These are phyloP conservation scores for Entomortierella chlamydospora DNA, from an alignment of 192 early-diverging fungal genomes.

Conservation along the genomic window DNA sequence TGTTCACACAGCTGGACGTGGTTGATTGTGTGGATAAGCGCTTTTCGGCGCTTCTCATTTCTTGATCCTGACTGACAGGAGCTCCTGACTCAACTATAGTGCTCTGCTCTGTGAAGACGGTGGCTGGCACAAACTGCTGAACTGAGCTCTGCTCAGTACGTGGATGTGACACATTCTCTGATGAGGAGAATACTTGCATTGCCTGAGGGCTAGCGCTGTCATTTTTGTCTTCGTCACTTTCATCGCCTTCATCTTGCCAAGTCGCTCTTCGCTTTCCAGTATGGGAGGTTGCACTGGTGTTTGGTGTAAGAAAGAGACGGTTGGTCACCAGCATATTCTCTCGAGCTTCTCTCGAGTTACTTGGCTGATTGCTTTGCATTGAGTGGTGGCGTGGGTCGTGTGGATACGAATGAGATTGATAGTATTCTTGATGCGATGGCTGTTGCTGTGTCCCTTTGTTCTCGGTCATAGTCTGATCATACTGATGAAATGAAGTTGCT, in stretches of 20 bases:
- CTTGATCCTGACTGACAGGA: slow-evolving; percentile 16
- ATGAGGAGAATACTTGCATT: background rate
- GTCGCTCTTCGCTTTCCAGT: slow-evolving; percentile 25
- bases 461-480: slow-evolving; percentile 9
- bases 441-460: background rate
- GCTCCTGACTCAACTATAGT: background rate
- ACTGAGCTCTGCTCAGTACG: slow-evolving; percentile 8
- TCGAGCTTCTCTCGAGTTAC: slow-evolving; percentile 31
- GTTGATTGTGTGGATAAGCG: slow-evolving; percentile 18
- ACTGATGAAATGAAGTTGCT: slow-evolving; percentile 37
- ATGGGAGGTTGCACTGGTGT: too few relatives aligned
- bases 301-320: background rate
- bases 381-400: slow-evolving; percentile 36
- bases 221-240: background rate
- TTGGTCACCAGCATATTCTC: slow-evolving; percentile 13
- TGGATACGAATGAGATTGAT: slow-evolving; percentile 36
- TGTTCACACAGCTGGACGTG: background rate
- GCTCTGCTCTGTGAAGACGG: background rate
- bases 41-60: slow-evolving; percentile 23
- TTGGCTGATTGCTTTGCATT: slow-evolving; percentile 10
- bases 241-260: slow-evolving; percentile 25
- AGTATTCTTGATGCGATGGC: slow-evolving; percentile 17
- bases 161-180: background rate
- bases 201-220: background rate
- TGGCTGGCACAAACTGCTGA: slow-evolving; percentile 31